A percentile compares a stretch with the other conserved stretches of the same genome.
phyloP scores from a whole-genome alignment of 2,329 filamentous ascomycete species.

The Aspergillus versicolor region DNA sequence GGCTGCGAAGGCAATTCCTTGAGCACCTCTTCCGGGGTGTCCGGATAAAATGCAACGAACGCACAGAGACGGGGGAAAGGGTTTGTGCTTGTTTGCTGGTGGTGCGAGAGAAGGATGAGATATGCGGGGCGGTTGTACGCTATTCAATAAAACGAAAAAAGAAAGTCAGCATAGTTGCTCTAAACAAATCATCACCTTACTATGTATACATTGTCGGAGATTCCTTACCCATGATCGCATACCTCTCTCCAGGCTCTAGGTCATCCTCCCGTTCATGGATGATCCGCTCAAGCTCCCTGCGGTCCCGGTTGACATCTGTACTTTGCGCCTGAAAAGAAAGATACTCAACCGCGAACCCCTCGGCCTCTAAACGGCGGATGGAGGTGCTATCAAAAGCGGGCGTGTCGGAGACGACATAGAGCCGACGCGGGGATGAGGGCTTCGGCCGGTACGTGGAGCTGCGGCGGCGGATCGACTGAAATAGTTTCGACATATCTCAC shows the following conservation, averaged over 20 bases:
- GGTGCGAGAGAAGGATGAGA: slow-evolving; percentile 49
- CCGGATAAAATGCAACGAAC: slow-evolving; percentile 59
- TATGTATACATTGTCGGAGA: neutral
- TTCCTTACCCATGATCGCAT: slow-evolving; percentile 58
- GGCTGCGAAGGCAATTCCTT: neutral
- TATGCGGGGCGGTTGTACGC: slow-evolving; percentile 61
- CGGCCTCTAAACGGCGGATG: slow-evolving; percentile 53
- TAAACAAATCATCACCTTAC: no score
- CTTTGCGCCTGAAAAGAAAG: slow-evolving; percentile 42
- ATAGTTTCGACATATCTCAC: neutral
- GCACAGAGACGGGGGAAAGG: slow-evolving; percentile 58
- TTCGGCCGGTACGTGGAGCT: slow-evolving; percentile 12
- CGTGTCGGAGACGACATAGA: slow-evolving; percentile 32
- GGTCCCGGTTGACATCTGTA: slow-evolving; percentile 42
- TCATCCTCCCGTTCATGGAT: slow-evolving; percentile 53
- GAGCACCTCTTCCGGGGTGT: neutral
- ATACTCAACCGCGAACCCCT: slow-evolving; percentile 60
- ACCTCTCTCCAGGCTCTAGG: slow-evolving; percentile 56
- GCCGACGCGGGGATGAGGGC: slow-evolving; percentile 17
- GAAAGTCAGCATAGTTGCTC: neutral
- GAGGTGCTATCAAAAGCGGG: slow-evolving; percentile 53
- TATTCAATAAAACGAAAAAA: neutral
- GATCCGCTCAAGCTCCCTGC: slow-evolving; percentile 49
- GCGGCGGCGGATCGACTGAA: slow-evolving; percentile 1
- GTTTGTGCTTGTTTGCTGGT: slow-evolving; percentile 49